Evolutionary conservation across 1,284 basidiomycete species (phyloP).

Genomic region (Tilletia horrida): DNA sequence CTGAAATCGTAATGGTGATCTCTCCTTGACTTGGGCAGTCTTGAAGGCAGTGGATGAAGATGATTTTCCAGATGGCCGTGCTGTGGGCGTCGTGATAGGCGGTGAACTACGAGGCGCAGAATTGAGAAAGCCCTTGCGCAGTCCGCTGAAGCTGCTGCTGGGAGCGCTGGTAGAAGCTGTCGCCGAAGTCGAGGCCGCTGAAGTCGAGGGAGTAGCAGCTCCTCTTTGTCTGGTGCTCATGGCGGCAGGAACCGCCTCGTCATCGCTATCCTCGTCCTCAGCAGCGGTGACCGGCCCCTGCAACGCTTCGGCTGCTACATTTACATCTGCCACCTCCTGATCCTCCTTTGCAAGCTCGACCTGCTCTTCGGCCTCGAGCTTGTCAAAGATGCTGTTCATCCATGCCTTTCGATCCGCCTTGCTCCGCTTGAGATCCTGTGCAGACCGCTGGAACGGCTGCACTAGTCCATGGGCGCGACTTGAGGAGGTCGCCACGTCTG

Average conservation of each 20-base stretch:
- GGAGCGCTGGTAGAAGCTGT: neutral
- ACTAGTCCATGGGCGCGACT: constrained; percentile 17
- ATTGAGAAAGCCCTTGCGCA: constrained; percentile 7
- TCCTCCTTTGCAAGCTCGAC: constrained; percentile 27
- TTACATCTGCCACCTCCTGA: too few species aligned
- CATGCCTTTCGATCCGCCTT: constrained; percentile 34
- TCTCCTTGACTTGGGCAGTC: neutral
- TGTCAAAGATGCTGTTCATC: constrained; percentile 40
- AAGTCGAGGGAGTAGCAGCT: neutral
- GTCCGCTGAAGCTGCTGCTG: neutral
- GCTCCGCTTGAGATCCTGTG: constrained; percentile 17
- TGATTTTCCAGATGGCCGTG: too few species aligned
- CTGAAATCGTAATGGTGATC: neutral
- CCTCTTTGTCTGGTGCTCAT: neutral
- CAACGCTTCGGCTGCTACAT: neutral
- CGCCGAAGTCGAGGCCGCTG: neutral
- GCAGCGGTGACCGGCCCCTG: neutral
- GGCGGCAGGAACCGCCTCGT: neutral
- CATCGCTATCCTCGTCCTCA: constrained; percentile 21
- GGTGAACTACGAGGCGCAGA: too few species aligned
- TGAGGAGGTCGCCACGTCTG: neutral
- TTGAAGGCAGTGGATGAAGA: neutral
- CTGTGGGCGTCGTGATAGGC: too few species aligned
- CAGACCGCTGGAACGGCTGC: constrained; percentile 29
- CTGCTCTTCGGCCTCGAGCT: constrained; percentile 37